Percentiles rank a stretch among this genome's conserved stretches.
Evolutionary conservation across 2,329 filamentous ascomycete species (phyloP).

Genomic region (Penicillium expansum): DNA sequence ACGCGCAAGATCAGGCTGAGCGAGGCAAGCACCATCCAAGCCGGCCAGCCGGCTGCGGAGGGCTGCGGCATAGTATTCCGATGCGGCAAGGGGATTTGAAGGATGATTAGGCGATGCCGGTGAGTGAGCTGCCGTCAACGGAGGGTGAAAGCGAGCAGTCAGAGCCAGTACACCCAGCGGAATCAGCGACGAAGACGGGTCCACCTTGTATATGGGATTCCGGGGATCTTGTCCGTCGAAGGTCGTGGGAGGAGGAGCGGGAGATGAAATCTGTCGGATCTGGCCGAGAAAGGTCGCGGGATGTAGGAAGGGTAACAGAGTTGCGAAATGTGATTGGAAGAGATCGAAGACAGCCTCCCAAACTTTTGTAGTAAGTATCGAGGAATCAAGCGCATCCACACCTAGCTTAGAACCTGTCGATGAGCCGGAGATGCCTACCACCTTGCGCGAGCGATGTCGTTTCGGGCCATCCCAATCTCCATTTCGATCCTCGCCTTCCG

Average conservation of each 20-base stretch:
- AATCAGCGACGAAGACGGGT: slow-evolving; percentile 48
- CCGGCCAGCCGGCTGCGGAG: slow-evolving; percentile 49
- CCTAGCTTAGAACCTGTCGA: slow-evolving; percentile 34
- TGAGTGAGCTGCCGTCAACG: slow-evolving; percentile 49
- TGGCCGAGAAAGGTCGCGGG: slow-evolving; percentile 54
- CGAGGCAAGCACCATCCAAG: slow-evolving; percentile 42
- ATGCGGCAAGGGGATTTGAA: slow-evolving; percentile 51
- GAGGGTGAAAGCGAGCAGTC: slow-evolving; percentile 55
- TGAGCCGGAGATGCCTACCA: slow-evolving; percentile 29
- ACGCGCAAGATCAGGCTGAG: slow-evolving; percentile 48
- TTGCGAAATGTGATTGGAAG: slow-evolving; percentile 58
- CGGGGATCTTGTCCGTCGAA: slow-evolving; percentile 29
- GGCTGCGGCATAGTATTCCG: slow-evolving; percentile 55
- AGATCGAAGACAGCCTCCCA: slow-evolving; percentile 59
- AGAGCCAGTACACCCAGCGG: slow-evolving; percentile 55
- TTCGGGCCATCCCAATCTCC: slow-evolving; percentile 45
- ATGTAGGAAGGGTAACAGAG: slow-evolving; percentile 57
- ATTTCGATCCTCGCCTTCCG: slow-evolving; percentile 41
- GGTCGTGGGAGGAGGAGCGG: slow-evolving; percentile 12
- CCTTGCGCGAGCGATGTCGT: slow-evolving; percentile 40
- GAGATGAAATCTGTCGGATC: slow-evolving; percentile 40
- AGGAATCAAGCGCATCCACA: slow-evolving; percentile 50
- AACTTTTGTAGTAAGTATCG: slow-evolving; percentile 52
- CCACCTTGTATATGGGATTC: slow-evolving; percentile 30
- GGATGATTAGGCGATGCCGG: slow-evolving; percentile 42